phyloP scores from a whole-genome alignment of 345 rosid species.

The Eucalyptus curtisii region DNA sequence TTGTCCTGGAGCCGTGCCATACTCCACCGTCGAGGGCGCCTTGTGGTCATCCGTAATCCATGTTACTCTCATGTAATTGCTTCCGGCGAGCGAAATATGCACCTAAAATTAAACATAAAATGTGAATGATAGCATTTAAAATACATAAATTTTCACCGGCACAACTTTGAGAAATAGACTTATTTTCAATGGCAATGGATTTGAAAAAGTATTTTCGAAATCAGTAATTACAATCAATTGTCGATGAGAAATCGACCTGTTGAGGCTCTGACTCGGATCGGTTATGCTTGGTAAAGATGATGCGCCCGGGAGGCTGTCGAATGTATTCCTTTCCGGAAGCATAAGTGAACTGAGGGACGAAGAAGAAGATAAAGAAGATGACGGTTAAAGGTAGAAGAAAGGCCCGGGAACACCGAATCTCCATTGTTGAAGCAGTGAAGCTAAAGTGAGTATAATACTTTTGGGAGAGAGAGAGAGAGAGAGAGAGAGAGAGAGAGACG shows the following conservation, averaged over 20 bases:
- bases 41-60: constrained; percentile 56
- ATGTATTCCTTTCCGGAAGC: constrained; percentile 1
- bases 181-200: background rate
- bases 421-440: background rate
- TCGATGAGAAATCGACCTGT: constrained; percentile 30
- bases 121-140: background rate
- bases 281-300: constrained; percentile 34
- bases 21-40: constrained; percentile 43
- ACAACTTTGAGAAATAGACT: background rate
- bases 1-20: constrained; percentile 38
- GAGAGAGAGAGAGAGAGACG: background rate
- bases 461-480: background rate
- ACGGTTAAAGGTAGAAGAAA: background rate
- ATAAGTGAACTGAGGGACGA: background rate
- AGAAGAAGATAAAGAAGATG: background rate
- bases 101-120: constrained; percentile 25
- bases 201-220: background rate
- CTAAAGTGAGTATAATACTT: background rate
- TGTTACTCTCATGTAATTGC: constrained; percentile 48
- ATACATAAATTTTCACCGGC: background rate
- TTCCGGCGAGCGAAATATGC: constrained; percentile 70
- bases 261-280: constrained; percentile 63
- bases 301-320: constrained; percentile 40
- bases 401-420: background rate
- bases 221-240: background rate